phyloP scores from a whole-genome alignment of 2,329 filamentous ascomycete genomes.

The Hypomyces rosellus region DNA sequence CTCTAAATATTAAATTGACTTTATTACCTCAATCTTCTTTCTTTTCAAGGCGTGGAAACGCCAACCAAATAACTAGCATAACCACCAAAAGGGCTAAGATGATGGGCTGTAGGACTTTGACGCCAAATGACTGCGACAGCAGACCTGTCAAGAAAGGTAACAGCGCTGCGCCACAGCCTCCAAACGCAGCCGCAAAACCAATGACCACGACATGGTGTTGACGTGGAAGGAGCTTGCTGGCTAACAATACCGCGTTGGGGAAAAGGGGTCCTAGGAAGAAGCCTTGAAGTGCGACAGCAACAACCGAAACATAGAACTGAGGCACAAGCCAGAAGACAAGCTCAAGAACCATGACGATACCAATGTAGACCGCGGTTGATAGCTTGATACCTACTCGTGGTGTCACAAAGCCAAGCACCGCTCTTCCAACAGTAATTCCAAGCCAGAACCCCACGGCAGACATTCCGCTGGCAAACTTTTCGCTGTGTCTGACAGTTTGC shows the following conservation, averaged over 20 bases:
- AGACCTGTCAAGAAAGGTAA: conserved; percentile 42
- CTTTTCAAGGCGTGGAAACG: too few species aligned
- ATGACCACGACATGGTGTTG: conserved; percentile 74
- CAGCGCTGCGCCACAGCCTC: conserved; percentile 63
- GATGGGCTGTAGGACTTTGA: too few species aligned
- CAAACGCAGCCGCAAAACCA: conserved; percentile 73
- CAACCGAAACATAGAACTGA: conserved; percentile 65
- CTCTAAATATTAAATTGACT: too few species aligned
- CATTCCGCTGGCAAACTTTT: conserved; percentile 58
- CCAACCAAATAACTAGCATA: too few species aligned
- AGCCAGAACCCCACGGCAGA: conserved; percentile 77
- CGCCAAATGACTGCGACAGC: too few species aligned
- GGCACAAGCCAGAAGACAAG: conserved; percentile 79
- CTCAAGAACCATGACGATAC: conserved; percentile 56
- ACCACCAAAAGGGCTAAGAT: too few species aligned
- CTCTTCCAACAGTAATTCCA: conserved; percentile 65
- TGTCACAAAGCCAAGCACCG: conserved; percentile 65
- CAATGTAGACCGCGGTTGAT: conserved; percentile 57
- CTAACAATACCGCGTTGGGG: conserved; percentile 65
- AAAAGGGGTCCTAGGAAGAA: conserved; percentile 79
- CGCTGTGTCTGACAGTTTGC: conserved; percentile 65
- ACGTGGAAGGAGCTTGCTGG: conserved; percentile 66
- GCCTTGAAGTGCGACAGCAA: conserved; percentile 65
- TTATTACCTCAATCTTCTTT: too few species aligned
- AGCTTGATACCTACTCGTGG: conserved; percentile 63